Conservation (phyloP, 495 filamentous ascomycete species). For the Daldinia concentrica region DNA sequence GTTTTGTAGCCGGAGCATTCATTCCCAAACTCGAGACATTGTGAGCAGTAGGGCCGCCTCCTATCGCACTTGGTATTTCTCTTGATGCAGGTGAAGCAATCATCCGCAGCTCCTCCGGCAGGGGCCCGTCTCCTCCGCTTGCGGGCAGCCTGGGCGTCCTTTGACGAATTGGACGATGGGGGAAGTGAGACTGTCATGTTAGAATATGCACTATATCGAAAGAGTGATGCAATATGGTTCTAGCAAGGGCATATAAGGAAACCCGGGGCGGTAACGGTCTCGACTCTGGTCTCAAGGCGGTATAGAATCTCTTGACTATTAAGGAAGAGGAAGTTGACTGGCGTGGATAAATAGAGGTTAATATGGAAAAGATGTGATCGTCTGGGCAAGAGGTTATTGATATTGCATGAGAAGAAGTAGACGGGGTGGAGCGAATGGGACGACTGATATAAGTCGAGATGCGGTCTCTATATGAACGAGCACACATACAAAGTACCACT, state of each 20-base stretch:
- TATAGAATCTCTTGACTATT: conserved; percentile 50
- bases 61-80: conserved; percentile 87
- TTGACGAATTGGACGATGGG: conserved; percentile 49
- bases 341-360: conserved; percentile 58
- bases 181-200: conserved; percentile 59
- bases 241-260: conserved; percentile 45
- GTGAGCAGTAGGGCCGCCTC: conserved; percentile 92
- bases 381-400: conserved; percentile 46
- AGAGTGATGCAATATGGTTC: conserved; percentile 39
- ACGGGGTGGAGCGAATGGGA: conserved; percentile 45
- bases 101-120: conserved; percentile 88
- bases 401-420: conserved; percentile 48
- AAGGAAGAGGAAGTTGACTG: conserved; percentile 49
- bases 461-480: conserved; percentile 42
- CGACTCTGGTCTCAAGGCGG: conserved; percentile 48
- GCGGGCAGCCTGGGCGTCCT: conserved; percentile 61
- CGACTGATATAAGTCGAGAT: conserved; percentile 44
- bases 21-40: conserved; percentile 89
- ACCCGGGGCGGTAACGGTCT: conserved; percentile 38
- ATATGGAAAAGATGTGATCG: conserved; percentile 54
- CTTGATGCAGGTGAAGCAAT: conserved; percentile 94
- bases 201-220: conserved; percentile 40
- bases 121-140: conserved; percentile 90
- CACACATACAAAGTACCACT: conserved; percentile 25
- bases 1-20: conserved; percentile 98